Percentiles rank a stretch among this genome's conserved stretches.
Evolutionary conservation across 495 filamentous ascomycete genomes (phyloP).

Genomic region (Neurospora sp.): DNA sequence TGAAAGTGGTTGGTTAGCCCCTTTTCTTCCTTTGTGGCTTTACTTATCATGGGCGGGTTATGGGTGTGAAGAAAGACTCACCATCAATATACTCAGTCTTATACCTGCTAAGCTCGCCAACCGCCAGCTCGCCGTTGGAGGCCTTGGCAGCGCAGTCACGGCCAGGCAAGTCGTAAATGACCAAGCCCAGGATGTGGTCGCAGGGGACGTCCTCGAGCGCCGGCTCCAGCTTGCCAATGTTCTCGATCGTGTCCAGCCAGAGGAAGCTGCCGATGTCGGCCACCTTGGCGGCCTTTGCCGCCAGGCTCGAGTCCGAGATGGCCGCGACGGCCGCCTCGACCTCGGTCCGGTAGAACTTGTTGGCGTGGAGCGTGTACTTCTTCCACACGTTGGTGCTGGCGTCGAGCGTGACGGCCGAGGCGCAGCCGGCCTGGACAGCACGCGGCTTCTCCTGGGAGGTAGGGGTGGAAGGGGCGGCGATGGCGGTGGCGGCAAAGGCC

Average conservation of each 20-base stretch:
- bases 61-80: slow-evolving; percentile 26
- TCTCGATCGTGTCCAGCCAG: slow-evolving; percentile 56
- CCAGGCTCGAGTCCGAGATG: slow-evolving; percentile 28
- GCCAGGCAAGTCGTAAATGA: slow-evolving; percentile 70
- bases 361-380: slow-evolving; percentile 45
- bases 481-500: slow-evolving; percentile 32
- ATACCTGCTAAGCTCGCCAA: slow-evolving; percentile 55
- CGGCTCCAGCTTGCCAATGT: slow-evolving; percentile 48
- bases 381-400: slow-evolving; percentile 44
- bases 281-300: slow-evolving; percentile 37
- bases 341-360: slow-evolving; percentile 46
- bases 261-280: slow-evolving; percentile 59
- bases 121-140: slow-evolving; percentile 64
- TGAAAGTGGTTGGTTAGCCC: slow-evolving; percentile 19
- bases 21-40: no score
- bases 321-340: slow-evolving; percentile 38
- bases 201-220: slow-evolving; percentile 46
- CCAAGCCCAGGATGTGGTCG: slow-evolving; percentile 50
- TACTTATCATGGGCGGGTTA: no score
- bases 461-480: slow-evolving; percentile 29
- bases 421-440: slow-evolving; percentile 30
- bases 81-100: slow-evolving; percentile 61
- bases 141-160: slow-evolving; percentile 70
- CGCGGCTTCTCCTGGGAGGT: slow-evolving; percentile 19
- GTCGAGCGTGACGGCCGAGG: slow-evolving; percentile 41